phyloP scores from a whole-genome alignment of 1,139 yeast species.

The Yamadazyma buinensis region DNA sequence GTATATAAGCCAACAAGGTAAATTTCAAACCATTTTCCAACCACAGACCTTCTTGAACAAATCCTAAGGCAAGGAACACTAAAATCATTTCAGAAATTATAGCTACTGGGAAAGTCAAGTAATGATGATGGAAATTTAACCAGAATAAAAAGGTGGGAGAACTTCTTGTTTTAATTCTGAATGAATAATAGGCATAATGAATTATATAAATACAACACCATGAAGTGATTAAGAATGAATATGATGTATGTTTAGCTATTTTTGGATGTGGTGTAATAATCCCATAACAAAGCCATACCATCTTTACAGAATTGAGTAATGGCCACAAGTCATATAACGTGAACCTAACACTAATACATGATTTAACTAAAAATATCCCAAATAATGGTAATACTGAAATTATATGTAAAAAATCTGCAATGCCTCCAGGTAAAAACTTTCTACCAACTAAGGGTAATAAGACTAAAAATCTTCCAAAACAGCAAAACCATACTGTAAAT shows the following conservation, averaged over 20 bases:
- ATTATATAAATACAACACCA: constrained; percentile 43
- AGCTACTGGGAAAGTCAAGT: constrained; percentile 43
- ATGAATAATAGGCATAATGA: constrained; percentile 46
- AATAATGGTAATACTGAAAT: constrained; percentile 34
- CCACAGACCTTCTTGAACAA: constrained; percentile 31
- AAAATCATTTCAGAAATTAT: constrained; percentile 50
- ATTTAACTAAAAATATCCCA: constrained; percentile 22
- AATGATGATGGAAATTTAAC: constrained; percentile 39
- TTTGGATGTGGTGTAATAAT: constrained; percentile 47
- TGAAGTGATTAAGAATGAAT: constrained; percentile 43
- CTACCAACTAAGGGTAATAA: constrained; percentile 61
- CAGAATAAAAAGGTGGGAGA: constrained; percentile 33
- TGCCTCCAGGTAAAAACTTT: constrained; percentile 63
- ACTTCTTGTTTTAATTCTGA: constrained; percentile 38
- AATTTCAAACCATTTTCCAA: constrained; percentile 25
- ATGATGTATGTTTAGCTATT: constrained; percentile 46
- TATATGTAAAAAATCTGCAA: constrained; percentile 60
- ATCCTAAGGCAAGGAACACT: constrained; percentile 46
- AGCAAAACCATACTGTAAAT: constrained; percentile 49
- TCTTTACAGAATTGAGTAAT: constrained; percentile 26
- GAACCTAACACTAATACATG: constrained; percentile 12
- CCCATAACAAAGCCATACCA: constrained; percentile 43
- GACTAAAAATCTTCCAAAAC: constrained; percentile 47
- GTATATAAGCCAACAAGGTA: constrained; percentile 31
- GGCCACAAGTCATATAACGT: constrained; percentile 23